Evolutionary conservation across 345 rosid species (phyloP).

Genomic region (Balakata baccata): DNA sequence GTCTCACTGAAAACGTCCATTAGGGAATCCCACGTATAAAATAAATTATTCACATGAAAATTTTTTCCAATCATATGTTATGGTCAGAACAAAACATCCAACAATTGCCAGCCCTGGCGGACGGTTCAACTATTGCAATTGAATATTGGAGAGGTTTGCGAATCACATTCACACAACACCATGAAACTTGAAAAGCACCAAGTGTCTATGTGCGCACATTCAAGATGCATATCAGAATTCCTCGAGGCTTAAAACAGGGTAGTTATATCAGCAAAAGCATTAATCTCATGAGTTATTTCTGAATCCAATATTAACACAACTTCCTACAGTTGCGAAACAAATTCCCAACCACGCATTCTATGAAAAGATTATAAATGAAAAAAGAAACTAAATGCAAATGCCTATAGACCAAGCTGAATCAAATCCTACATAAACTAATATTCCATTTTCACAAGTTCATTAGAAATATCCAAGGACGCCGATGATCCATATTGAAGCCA

Average conservation of each 20-base stretch:
- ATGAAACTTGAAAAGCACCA: too few species aligned
- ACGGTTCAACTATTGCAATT: too few species aligned
- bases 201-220: background rate
- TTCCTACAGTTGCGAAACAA: background rate
- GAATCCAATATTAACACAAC: background rate
- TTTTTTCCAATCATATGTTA: too few species aligned
- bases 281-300: conserved; percentile 1
- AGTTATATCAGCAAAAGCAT: background rate
- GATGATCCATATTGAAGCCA: conserved; percentile 60
- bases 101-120: too few species aligned
- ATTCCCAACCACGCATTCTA: conserved; percentile 1
- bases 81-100: too few species aligned
- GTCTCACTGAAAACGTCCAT: too few species aligned
- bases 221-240: background rate
- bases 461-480: conserved; percentile 14
- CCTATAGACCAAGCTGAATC: conserved; percentile 10
- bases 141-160: too few species aligned
- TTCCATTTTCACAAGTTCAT: conserved; percentile 37
- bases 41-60: too few species aligned
- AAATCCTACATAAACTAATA: conserved; percentile 23
- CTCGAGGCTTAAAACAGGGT: background rate
- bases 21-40: background rate
- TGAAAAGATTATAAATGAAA: background rate
- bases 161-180: too few species aligned
- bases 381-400: background rate